phyloP scores from a whole-genome alignment of 768 basidiomycete species.

The Rhodotorula diobovata region DNA sequence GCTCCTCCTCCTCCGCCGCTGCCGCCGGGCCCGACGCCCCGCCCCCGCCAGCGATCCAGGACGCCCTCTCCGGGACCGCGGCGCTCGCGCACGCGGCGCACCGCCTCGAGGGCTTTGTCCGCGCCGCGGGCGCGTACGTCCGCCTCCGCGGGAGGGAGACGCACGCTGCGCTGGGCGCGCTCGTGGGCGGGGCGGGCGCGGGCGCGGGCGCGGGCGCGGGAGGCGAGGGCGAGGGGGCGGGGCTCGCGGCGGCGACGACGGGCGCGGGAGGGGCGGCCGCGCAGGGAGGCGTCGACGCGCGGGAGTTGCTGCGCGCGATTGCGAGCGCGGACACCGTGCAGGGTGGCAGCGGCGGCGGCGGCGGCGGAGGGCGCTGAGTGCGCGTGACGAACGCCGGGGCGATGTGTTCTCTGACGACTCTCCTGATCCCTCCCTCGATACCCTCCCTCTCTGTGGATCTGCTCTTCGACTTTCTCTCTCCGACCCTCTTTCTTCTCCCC shows the following conservation, averaged over 20 bases:
- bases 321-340: background rate
- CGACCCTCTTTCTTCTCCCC: background rate
- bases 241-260: background rate
- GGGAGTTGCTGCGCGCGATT: constrained; percentile 28
- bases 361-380: background rate
- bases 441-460: background rate
- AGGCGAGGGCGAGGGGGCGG: background rate
- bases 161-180: constrained; percentile 9
- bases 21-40: background rate
- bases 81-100: constrained; percentile 12
- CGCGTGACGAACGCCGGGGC: too few relatives aligned
- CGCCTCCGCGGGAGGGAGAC: constrained; percentile 9
- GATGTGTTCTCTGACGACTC: too few relatives aligned
- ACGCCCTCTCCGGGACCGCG: constrained; percentile 2
- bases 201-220: background rate
- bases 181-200: background rate
- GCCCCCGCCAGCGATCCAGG: background rate
- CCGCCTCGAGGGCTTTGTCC: constrained; percentile 18
- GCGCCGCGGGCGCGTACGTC: constrained; percentile 12
- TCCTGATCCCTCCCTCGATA: background rate
- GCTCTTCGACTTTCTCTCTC: background rate
- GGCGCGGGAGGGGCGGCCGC: background rate
- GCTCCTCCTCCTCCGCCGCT: too few relatives aligned
- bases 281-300: constrained; percentile 10
- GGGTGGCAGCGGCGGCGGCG: background rate